Percentiles rank a stretch among this genome's conserved stretches.
Evolutionary conservation across 768 basidiomycete genomes (phyloP).

Genomic region (Plicaturopsis crispa): DNA sequence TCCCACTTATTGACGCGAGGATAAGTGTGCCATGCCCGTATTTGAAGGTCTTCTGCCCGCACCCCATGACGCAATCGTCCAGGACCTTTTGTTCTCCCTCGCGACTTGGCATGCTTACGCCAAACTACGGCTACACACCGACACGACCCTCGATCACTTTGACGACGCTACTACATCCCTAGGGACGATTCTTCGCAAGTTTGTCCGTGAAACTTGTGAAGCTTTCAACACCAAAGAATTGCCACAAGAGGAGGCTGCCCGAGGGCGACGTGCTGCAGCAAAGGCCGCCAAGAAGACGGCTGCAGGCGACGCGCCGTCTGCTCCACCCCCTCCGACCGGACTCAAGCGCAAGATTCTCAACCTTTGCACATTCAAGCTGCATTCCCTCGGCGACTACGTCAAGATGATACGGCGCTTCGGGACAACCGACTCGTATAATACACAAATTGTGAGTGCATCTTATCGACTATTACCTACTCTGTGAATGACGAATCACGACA

Average conservation of each 20-base stretch:
- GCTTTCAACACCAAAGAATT: conserved; percentile 16
- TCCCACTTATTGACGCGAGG: background rate
- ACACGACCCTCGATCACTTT: conserved; percentile 14
- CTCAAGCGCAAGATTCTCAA: conserved; percentile 11
- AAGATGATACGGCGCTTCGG: conserved; percentile 12
- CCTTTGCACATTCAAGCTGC: conserved; percentile 21
- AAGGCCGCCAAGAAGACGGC: background rate
- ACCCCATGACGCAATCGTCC: conserved; percentile 13
- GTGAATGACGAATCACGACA: conserved; percentile 6
- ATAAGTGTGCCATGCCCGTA: conserved; percentile 29
- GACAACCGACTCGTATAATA: conserved; percentile 15
- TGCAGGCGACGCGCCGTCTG: background rate
- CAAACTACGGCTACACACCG: conserved; percentile 24
- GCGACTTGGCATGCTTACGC: conserved; percentile 27
- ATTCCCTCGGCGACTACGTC: conserved; percentile 21
- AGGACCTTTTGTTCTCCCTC: conserved; percentile 18
- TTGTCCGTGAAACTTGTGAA: conserved; percentile 12
- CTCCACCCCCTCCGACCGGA: conserved; percentile 2
- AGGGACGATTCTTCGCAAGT: conserved; percentile 12
- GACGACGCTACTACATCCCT: conserved; percentile 13
- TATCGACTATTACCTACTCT: background rate
- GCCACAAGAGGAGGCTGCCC: conserved; percentile 3
- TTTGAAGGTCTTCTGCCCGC: conserved; percentile 25
- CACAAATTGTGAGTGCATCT: conserved; percentile 5
- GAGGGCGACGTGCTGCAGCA: background rate